Evolutionary conservation across 192 early-diverging fungal species (phyloP).

Genomic region (Chytriomyces sp.): DNA sequence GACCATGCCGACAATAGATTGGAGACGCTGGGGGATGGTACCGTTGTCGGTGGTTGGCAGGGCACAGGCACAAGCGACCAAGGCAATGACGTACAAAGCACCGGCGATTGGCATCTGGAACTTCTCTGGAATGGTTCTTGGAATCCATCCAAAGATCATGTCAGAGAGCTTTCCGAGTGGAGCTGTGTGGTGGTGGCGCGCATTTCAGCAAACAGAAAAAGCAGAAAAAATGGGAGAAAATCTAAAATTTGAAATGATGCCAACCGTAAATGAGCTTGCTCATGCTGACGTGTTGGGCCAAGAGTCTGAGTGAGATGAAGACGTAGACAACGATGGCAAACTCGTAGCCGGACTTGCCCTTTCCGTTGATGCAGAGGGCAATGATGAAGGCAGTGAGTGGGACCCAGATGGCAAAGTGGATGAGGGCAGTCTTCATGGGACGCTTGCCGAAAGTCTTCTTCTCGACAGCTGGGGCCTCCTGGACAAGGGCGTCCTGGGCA

Average conservation of each 20-base stretch:
- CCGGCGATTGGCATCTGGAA: conserved; percentile 53
- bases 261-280: conserved; percentile 45
- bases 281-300: conserved; percentile 56
- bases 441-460: conserved; percentile 54
- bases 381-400: conserved; percentile 67
- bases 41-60: conserved; percentile 51
- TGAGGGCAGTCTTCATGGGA: conserved; percentile 24
- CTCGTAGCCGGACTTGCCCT: conserved; percentile 48
- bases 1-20: conserved; percentile 74
- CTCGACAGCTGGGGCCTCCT: conserved; percentile 8
- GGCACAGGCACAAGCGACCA: conserved; percentile 62
- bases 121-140: conserved; percentile 43
- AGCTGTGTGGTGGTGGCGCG: neutral
- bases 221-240: neutral
- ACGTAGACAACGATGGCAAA: conserved; percentile 46
- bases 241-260: neutral
- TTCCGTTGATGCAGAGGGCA: conserved; percentile 60
- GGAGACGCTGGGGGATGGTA: conserved; percentile 72
- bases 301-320: conserved; percentile 51
- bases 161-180: conserved; percentile 46
- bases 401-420: conserved; percentile 57
- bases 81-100: conserved; percentile 52
- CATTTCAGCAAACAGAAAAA: neutral
- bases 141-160: conserved; percentile 31
- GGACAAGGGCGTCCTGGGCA: neutral